phyloP scores from a whole-genome alignment of 2,329 filamentous ascomycete genomes.

The Didymella sp. region DNA sequence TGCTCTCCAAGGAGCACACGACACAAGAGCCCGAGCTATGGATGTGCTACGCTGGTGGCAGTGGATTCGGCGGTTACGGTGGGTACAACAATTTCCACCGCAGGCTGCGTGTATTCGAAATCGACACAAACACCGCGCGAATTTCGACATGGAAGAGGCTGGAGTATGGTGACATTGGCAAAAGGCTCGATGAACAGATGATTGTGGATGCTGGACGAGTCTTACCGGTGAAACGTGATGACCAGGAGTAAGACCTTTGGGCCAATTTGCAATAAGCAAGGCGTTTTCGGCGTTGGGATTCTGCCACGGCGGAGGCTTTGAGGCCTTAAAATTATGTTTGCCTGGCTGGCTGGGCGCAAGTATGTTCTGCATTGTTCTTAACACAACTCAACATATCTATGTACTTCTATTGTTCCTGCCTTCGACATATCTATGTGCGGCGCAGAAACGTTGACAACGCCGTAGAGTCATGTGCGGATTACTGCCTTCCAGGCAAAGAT shows the following conservation, averaged over 20 bases:
- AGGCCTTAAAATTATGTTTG: background rate
- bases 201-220: slow-evolving; percentile 66
- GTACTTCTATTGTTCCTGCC: too few relatives aligned
- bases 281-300: slow-evolving; percentile 4
- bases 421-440: too few relatives aligned
- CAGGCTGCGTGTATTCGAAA: slow-evolving; percentile 85
- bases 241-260: background rate
- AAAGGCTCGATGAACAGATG: slow-evolving; percentile 65
- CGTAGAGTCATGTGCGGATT: too few relatives aligned
- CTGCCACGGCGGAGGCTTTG: background rate
- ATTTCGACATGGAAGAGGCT: slow-evolving; percentile 93
- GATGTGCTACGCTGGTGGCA: slow-evolving; percentile 97
- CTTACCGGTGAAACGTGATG: slow-evolving; percentile 9
- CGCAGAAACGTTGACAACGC: too few relatives aligned
- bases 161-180: slow-evolving; percentile 67
- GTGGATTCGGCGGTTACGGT: slow-evolving; percentile 93
- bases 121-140: slow-evolving; percentile 88
- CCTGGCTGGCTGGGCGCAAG: slow-evolving; percentile 3
- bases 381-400: background rate
- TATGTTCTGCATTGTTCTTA: background rate
- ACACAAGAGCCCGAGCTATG: slow-evolving; percentile 67
- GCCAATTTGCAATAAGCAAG: slow-evolving; percentile 1
- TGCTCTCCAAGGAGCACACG: slow-evolving; percentile 63
- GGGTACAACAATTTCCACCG: slow-evolving; percentile 87
- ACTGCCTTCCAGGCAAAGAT: too few relatives aligned